Conservation (phyloP, 2,329 filamentous ascomycete genomes). For the Scolecobasidium constrictum region DNA sequence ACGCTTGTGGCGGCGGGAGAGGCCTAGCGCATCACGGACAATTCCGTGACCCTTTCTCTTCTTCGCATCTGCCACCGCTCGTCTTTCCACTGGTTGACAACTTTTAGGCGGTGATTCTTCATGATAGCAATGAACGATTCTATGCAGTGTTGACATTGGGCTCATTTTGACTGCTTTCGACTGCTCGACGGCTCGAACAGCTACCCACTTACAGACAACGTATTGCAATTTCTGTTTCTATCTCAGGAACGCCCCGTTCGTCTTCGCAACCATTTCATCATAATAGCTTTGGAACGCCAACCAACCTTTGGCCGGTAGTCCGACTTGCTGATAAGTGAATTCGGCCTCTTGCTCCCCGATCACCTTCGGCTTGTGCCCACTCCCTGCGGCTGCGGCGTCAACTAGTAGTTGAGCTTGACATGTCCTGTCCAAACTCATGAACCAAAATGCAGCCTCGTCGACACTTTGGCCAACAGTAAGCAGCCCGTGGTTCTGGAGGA, state of each 20-base stretch:
- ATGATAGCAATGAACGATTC: no score
- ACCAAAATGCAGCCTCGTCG: conserved; percentile 36
- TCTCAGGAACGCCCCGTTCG: conserved; percentile 37
- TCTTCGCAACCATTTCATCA: conserved; percentile 42
- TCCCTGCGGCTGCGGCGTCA: conserved; percentile 29
- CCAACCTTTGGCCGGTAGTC: conserved; percentile 41
- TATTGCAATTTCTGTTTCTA: no score
- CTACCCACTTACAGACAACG: no score
- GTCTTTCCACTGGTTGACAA: no score
- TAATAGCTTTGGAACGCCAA: conserved; percentile 43
- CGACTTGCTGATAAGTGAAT: conserved; percentile 30
- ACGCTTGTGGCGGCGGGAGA: no score
- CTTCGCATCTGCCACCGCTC: no score
- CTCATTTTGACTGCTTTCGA: no score
- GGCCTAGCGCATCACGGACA: no score
- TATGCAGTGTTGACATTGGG: no score
- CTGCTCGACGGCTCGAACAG: no score
- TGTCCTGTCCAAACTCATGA: conserved; percentile 33
- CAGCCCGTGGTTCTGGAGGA: conserved; percentile 29
- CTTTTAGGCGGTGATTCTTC: no score
- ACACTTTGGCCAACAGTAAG: conserved; percentile 27
- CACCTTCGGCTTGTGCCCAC: conserved; percentile 28
- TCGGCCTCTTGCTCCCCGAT: conserved; percentile 30
- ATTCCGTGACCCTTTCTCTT: no score
- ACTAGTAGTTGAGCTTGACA: conserved; percentile 35